Evolutionary conservation across 2,329 filamentous ascomycete species (phyloP), one percentile per base, ranked within the genome.

Genomic region (Cercospora berteroae): DNA sequence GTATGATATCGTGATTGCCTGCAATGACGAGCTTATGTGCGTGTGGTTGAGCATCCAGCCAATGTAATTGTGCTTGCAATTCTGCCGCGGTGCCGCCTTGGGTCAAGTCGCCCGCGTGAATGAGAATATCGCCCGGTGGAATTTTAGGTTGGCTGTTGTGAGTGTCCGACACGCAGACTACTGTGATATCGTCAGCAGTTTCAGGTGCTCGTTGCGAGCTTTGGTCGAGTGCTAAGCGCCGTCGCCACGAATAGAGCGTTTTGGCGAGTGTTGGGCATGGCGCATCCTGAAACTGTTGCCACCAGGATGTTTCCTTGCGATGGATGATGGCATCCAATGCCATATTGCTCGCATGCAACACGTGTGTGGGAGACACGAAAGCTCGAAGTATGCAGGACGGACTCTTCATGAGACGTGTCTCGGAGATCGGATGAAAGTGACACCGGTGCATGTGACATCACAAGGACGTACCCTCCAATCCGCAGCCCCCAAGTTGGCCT

Each of bases 141-240:
- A 74, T 48, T 9, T 39, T 31, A 5, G 67, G 66, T 27, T 64
- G 65, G 9, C 18, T 57, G 55, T 73, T 71, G 52, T 73, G 72
- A 5, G 71, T 85, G 48, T 72, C 72, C 4, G 72, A 71, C 8
- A 72, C 68, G 50, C 69, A 71, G 10, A 70, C 67, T 1, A 71
- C 52, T 13, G 33, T 50, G 20, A 72, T 69, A 2, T 42, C 23
- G 29, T n/a, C n/a, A 20, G n/a, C 3, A 25, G 6, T 1, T 27
- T 52, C 48, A n/a, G 8, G 33, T 9, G 10, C n/a, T 3, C 16
- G 48, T 5, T 25, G 3, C 7, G 48, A 52, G 29, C 1, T 5
- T 8, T 33, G 33, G 1, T 44, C 12, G 5, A 27, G 58, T 5
- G 13, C 23, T 25, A 27, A 13, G 58, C 23, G 18, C 9, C 12